Evolutionary conservation across 306 rosid species (phyloP).

Genomic region (Gastrolobium bilobum): DNA sequence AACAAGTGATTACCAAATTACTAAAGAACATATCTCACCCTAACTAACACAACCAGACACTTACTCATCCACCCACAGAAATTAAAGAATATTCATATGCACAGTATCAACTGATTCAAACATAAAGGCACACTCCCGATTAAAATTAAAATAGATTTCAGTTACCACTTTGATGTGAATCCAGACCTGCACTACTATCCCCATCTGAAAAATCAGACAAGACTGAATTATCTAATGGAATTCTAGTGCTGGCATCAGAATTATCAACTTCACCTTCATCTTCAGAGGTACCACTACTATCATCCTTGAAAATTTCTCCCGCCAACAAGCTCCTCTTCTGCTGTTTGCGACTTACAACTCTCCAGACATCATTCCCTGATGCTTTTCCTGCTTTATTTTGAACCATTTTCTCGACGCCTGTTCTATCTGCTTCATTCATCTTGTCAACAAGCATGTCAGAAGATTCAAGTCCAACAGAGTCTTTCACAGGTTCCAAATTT

Average conservation of each 20-base stretch:
- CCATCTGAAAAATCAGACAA: constrained; percentile 74
- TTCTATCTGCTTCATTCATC: constrained; percentile 25
- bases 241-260: constrained; percentile 70
- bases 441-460: constrained; percentile 42
- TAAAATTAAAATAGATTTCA: constrained; percentile 35
- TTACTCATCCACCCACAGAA: constrained; percentile 15
- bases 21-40: constrained; percentile 25
- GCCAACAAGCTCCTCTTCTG: constrained; percentile 60
- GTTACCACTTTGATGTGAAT: constrained; percentile 53
- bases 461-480: constrained; percentile 39
- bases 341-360: constrained; percentile 50
- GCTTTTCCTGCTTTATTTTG: constrained; percentile 52
- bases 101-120: constrained; percentile 34
- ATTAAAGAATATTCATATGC: constrained; percentile 29
- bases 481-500: constrained; percentile 12
- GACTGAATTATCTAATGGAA: constrained; percentile 68
- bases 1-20: constrained; percentile 18
- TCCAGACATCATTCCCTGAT: constrained; percentile 40
- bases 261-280: constrained; percentile 52
- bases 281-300: constrained; percentile 67
- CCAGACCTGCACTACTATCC: constrained; percentile 66
- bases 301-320: constrained; percentile 72
- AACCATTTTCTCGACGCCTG: constrained; percentile 32
- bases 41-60: constrained; percentile 2
- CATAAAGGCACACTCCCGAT: constrained; percentile 32